Conservation (phyloP, 768 basidiomycete genomes). For the Mycena galericulata region DNA sequence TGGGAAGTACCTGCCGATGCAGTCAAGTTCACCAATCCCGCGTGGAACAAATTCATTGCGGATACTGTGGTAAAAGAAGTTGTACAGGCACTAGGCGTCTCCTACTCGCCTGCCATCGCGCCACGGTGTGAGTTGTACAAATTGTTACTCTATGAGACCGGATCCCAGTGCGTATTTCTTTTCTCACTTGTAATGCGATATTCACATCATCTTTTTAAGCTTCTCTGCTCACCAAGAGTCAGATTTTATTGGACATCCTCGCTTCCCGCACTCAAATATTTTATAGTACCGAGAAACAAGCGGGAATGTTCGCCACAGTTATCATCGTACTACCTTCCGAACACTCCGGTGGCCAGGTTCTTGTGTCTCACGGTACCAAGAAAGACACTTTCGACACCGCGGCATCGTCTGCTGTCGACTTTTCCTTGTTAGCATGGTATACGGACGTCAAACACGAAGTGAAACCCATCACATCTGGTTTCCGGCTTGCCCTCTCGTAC, state of each 20-base stretch:
- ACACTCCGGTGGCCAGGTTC: conserved; percentile 60
- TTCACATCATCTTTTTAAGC: conserved; percentile 35
- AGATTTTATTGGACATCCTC: conserved; percentile 30
- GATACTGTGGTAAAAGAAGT: conserved; percentile 43
- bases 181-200: conserved; percentile 13
- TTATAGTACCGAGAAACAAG: conserved; percentile 56
- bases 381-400: conserved; percentile 52
- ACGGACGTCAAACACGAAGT: conserved; percentile 65
- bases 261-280: background rate
- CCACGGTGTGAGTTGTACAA: conserved; percentile 59
- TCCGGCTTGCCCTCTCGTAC: conserved; percentile 62
- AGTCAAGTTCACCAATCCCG: conserved; percentile 54
- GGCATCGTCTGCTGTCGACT: conserved; percentile 43
- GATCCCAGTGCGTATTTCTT: conserved; percentile 57
- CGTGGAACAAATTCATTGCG: conserved; percentile 51
- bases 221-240: conserved; percentile 63
- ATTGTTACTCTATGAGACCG: conserved; percentile 59
- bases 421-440: conserved; percentile 62
- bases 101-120: conserved; percentile 33
- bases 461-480: conserved; percentile 60
- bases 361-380: conserved; percentile 52
- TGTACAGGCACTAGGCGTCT: conserved; percentile 52
- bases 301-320: conserved; percentile 65
- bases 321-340: conserved; percentile 60
- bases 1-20: conserved; percentile 59